Base-by-base conservation (phyloP, 352 stramenopile species). In the Elongisporangium prolatum region DNA sequence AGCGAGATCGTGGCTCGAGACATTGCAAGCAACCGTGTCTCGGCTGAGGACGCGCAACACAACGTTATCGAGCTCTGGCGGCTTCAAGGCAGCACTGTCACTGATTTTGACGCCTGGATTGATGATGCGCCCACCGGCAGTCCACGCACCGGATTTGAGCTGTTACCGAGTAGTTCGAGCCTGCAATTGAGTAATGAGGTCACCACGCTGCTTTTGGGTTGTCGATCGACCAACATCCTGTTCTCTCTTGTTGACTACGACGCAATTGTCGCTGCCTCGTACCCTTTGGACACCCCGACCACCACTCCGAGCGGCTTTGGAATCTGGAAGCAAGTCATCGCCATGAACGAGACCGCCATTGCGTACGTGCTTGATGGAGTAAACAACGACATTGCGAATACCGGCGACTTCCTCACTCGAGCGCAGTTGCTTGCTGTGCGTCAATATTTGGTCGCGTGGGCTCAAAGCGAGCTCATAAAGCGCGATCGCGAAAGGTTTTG, bases 201-300 rank as follows among this genome's bases (percentile, higher is more conserved):
- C 4, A 80, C 76, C 3, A 80, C 53, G 8, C 59, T 90, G 3
- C 22, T 88, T 16, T 64, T 92, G 0, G 78, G 78, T 5, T 76
- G 65, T 0, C 72, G 67, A 5, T n/a, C 72, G 16, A 78, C 72
- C 2, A 92, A 92, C 54, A 66, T 72, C 9, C 72, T 73, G 1
- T 92, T 90, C 28, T 92, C 80, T 2, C 64, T 92, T 18, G 68
- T 92, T 1, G 79, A 89, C 51, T 89, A 90, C 47, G 71, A 88
- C 17, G 20, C 66, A 0, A 20, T 25, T 21, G 59, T 57, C 25
- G 56, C 58, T 20, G 65, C 66, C 8, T 54, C 59, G 16, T 71
- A 74, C 20, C 50, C 60, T 0, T 48, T 83, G 10, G 62, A 71
- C 13, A 24, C 56, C n/a, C 65, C 68, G 0, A 68, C 66, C 1